Percentiles rank a stretch among this genome's conserved stretches.
Evolutionary conservation across 208 protist genomes (phyloP).

Genomic region (Acanthamoeba royreba): DNA sequence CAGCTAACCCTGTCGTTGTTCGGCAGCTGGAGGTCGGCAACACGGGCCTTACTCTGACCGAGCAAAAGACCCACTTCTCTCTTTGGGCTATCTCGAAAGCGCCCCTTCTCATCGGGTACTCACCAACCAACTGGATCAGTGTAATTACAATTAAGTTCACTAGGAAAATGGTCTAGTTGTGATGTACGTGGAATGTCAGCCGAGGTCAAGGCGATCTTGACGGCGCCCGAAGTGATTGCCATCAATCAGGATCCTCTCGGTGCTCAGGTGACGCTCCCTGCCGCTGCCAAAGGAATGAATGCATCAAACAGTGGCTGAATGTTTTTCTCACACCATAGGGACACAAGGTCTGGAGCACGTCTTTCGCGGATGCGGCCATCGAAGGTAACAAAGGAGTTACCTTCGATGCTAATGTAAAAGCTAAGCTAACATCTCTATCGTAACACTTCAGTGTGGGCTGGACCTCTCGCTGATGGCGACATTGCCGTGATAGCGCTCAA

Average conservation of each 20-base stretch:
- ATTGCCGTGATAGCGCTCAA: too few relatives aligned
- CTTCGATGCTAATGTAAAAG: too few relatives aligned
- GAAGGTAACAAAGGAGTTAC: too few relatives aligned
- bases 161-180: slow-evolving; percentile 40
- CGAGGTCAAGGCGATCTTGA: slow-evolving; percentile 44
- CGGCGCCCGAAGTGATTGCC: slow-evolving; percentile 65
- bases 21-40: slow-evolving; percentile 63
- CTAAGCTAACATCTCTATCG: too few relatives aligned
- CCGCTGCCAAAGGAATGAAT: too few relatives aligned
- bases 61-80: slow-evolving; percentile 54
- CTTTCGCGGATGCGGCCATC: background rate
- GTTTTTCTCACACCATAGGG: background rate
- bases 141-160: too few relatives aligned
- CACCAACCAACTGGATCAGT: too few relatives aligned
- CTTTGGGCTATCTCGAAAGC: slow-evolving; percentile 35
- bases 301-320: background rate
- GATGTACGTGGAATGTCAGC: slow-evolving; percentile 52
- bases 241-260: slow-evolving; percentile 72
- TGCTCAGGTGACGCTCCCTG: slow-evolving; percentile 19
- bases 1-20: too few relatives aligned
- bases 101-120: slow-evolving; percentile 44
- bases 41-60: slow-evolving; percentile 45
- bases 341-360: background rate
- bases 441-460: too few relatives aligned
- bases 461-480: too few relatives aligned